Conservation (phyloP, 345 rosid species). For the Boechera stricta region DNA sequence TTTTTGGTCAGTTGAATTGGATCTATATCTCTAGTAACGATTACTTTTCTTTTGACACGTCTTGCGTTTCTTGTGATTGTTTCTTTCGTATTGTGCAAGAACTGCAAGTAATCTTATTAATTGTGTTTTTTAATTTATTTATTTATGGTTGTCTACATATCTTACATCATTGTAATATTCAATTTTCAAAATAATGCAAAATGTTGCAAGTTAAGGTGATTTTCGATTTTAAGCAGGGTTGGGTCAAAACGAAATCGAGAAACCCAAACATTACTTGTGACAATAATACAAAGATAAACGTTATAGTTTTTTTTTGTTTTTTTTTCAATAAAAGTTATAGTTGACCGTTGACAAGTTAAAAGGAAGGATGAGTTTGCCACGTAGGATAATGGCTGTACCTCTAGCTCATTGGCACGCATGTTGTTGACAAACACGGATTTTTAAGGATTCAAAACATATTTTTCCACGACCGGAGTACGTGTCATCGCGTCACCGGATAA, state of each 20-base stretch:
- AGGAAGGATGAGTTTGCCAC: conserved; percentile 35
- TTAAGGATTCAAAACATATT: conserved; percentile 1
- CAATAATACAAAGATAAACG: neutral
- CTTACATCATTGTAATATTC: no score
- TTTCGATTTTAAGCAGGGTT: no score
- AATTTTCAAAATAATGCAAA: no score
- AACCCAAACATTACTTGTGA: neutral
- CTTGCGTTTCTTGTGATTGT: conserved; percentile 4
- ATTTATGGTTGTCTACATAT: no score
- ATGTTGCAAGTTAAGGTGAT: no score
- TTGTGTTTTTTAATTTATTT: neutral
- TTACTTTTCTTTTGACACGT: neutral
- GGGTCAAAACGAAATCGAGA: neutral
- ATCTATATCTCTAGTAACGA: neutral
- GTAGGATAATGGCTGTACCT: neutral
- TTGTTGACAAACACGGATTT: neutral
- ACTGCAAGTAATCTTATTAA: neutral
- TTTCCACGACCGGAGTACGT: conserved; percentile 34
- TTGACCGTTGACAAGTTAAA: conserved; percentile 11
- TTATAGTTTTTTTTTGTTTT: no score
- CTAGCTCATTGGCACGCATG: neutral
- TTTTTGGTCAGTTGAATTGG: no score
- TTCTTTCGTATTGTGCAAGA: conserved; percentile 15
- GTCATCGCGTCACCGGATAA: conserved; percentile 35
- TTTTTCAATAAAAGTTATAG: neutral